Base-by-base conservation (phyloP, 257 asterid species). In the Paraleonurus japonicus region DNA sequence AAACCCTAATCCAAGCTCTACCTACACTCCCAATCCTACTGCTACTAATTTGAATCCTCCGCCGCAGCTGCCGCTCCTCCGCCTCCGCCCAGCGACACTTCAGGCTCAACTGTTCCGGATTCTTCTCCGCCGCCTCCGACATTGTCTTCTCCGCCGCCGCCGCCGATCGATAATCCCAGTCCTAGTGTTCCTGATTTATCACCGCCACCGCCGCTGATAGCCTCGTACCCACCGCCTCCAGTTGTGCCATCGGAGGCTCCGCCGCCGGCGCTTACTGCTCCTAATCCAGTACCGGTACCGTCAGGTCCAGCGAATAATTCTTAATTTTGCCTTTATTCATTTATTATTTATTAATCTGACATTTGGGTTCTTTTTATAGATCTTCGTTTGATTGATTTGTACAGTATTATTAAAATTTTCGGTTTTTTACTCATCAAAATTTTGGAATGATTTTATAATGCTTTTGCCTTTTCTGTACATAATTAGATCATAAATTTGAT, bases 281-380 rank as follows among this genome's bases (percentile, higher is more conserved):
- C 92, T 10, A 79, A 78, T 45, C 81, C 90, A 2, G 92, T 72
- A 19, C 67, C 87, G 70, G 87, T 66, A 20, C 73, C 88, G 47
- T 94, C 98, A 57, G 98, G 94, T 79, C 96, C 98, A 3, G 81
- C 62, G 47, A 82, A 76, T 63, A 78, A 79, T 63, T 80, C 86
- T 65, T 85, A 81, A 74, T 23, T 64, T 33, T 73, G 72, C 35
- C 59, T 37, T 66, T 9, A 45, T 67, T 59, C 53, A 57, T 57
- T 68, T 43, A 23, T 64, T 66, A 17, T 65, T 71, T 37, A 27
- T 7, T 68, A 71, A 27, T 64, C 65, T 30, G 64, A 27, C 65
- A 63, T 69, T 43, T 32, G 53, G 2, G 22, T 28, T 45, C 0
- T 54, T 53, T 12, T n/a, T 15, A 39, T 23, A 24, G 54, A 74